Evolutionary conservation across 1,284 basidiomycete genomes (phyloP).

Genomic region (Neotropicomus parvogracilis): DNA sequence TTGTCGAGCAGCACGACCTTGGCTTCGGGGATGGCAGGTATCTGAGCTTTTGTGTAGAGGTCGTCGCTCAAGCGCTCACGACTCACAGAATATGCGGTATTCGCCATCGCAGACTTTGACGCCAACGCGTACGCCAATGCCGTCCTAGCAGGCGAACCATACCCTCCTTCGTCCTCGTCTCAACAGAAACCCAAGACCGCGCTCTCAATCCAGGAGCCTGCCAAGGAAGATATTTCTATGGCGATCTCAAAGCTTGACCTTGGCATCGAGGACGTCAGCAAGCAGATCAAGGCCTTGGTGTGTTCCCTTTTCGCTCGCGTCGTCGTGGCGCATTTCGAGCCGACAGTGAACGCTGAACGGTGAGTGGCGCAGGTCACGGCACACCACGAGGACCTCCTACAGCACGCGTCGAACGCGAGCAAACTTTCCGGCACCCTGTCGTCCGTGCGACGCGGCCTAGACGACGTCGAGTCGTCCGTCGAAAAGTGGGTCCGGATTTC

Average conservation of each 20-base stretch:
- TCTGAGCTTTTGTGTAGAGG: not conserved
- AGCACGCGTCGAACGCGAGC: constrained; percentile 65
- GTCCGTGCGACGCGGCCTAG: constrained; percentile 59
- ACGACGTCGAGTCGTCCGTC: constrained; percentile 65
- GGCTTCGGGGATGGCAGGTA: constrained; percentile 28
- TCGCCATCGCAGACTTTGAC: constrained; percentile 70
- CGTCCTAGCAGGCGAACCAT: constrained; percentile 75
- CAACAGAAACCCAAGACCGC: constrained; percentile 33
- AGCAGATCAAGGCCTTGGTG: constrained; percentile 81
- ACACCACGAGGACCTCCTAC: constrained; percentile 72
- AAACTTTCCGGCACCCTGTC: constrained; percentile 61
- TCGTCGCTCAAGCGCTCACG: constrained; percentile 8
- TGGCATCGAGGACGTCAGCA: constrained; percentile 84
- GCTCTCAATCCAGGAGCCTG: constrained; percentile 47
- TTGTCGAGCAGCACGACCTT: constrained; percentile 1
- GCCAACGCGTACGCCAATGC: constrained; percentile 87
- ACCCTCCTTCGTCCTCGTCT: constrained; percentile 40
- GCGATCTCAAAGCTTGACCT: constrained; percentile 81
- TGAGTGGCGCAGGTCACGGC: constrained; percentile 48
- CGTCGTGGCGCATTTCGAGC: too few relatives aligned
- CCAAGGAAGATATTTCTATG: constrained; percentile 82
- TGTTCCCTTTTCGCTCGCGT: constrained; percentile 27
- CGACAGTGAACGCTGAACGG: not conserved
- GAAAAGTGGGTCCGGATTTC: constrained; percentile 63
- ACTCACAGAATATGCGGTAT: constrained; percentile 60